Evolutionary conservation across 768 basidiomycete species (phyloP).

Genomic region (Strobilomyces dryophilus): DNA sequence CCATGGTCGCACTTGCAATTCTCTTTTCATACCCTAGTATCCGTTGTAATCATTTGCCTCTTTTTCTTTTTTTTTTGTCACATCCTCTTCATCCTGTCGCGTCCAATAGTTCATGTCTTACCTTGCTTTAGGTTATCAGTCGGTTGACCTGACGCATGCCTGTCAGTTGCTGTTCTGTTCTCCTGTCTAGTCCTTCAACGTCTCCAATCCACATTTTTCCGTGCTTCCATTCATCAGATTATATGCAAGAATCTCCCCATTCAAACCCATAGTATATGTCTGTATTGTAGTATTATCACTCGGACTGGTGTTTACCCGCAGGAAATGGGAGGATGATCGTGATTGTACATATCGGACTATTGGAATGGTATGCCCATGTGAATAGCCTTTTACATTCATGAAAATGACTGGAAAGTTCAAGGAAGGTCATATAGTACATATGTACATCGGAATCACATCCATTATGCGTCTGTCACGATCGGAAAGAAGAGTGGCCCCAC

Average conservation of each 20-base stretch:
- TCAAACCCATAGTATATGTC: constrained; percentile 15
- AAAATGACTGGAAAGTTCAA: neutral
- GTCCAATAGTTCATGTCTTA: constrained; percentile 20
- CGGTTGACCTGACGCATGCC: constrained; percentile 11
- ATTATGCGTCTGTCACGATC: constrained; percentile 1
- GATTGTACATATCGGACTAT: constrained; percentile 22
- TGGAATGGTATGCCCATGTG: constrained; percentile 3
- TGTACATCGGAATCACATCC: neutral
- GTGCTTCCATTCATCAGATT: constrained; percentile 12
- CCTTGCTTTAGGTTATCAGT: constrained; percentile 18
- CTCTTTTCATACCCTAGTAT: constrained; percentile 28
- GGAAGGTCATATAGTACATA: neutral
- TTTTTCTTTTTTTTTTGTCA: neutral
- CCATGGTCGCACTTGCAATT: constrained; percentile 6
- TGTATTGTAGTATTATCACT: constrained; percentile 28
- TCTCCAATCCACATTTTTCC: neutral
- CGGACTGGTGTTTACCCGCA: constrained; percentile 22
- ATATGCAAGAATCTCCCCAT: constrained; percentile 29
- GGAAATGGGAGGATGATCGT: constrained; percentile 26
- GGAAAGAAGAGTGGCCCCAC: constrained; percentile 5
- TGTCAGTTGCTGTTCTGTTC: constrained; percentile 16
- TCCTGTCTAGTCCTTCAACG: neutral
- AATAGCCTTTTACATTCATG: neutral
- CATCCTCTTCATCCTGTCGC: constrained; percentile 4
- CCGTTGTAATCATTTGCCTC: constrained; percentile 19